Evolutionary conservation across 1,284 basidiomycete genomes (phyloP), one percentile per base, ranked within the genome.

Genomic region (Boletellus dicymbophilus): DNA sequence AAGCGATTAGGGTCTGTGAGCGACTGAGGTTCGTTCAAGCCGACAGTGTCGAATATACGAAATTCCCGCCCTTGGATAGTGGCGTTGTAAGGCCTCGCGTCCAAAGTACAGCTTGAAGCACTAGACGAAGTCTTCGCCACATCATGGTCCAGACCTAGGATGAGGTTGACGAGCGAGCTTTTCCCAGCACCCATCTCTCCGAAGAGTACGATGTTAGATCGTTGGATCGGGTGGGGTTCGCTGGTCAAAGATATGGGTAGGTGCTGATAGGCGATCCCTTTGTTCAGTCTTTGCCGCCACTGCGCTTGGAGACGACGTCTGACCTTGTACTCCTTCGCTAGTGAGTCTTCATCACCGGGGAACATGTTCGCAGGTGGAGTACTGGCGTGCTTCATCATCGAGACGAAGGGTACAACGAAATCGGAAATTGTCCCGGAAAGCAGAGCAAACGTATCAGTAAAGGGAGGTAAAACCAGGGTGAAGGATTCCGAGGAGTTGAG

Each of bases 161-260:
- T 54, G 37, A 65, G 65, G 46, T 67, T 68, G 49, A 64, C 53
- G 7, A 64, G 41, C 6, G 62, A 66, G 37, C 63, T 67, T 48
- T 63, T 63, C 2, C 62, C 67, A 9, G 58, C 61, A n/a, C 68
- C 67, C 46, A 61, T 60, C 53, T 70, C 54, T 34, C 60, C 46
- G 16, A 69, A 57, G 45, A 67, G 44, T 21, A 65, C 52, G 4
- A 66, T 26, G 36, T 70, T 54, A 37, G 27, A 52, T 44, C 54
- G 49, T 41, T 48, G 60, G 5, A 53, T 46, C 20, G 38, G 37
- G 22, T 22, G 44, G 23, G 56, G 52, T 44, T 57, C 53, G 40
- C 40, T 42, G 1, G 51, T 51, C 38, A 48, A 34, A 26, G 45
- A 40, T 0, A 46, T 28, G 21, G 56, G 9, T 18, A 45, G 23